Conservation (phyloP, 2,329 filamentous ascomycete genomes). For the Alternaria consortialis region DNA sequence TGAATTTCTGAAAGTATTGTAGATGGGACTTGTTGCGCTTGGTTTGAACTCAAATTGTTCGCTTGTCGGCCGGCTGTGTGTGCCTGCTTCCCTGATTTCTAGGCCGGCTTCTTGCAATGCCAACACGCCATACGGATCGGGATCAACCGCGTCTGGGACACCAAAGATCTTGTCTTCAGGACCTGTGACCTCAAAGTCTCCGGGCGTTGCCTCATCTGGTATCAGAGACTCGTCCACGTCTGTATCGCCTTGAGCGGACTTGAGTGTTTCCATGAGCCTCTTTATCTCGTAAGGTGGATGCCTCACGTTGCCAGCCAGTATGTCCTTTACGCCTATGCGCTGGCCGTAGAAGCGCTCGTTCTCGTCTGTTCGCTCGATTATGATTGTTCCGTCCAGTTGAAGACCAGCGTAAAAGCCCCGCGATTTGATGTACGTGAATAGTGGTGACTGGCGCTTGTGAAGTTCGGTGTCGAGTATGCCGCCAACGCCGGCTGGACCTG, state of each 20-base stretch:
- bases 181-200: slow-evolving; percentile 70
- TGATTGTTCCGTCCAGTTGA: slow-evolving; percentile 84
- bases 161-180: slow-evolving; percentile 70
- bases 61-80: slow-evolving; percentile 74
- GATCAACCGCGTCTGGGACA: slow-evolving; percentile 79
- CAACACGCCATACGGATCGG: slow-evolving; percentile 89
- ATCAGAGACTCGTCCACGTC: slow-evolving; percentile 76
- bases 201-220: slow-evolving; percentile 75
- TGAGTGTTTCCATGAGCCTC: slow-evolving; percentile 81
- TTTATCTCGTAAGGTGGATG: slow-evolving; percentile 65
- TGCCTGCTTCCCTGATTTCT: slow-evolving; percentile 90
- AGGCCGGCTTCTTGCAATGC: slow-evolving; percentile 90
- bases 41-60: slow-evolving; percentile 86
- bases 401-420: slow-evolving; percentile 88
- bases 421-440: slow-evolving; percentile 89
- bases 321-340: slow-evolving; percentile 68
- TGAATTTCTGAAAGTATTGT: slow-evolving; percentile 64
- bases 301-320: slow-evolving; percentile 68
- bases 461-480: slow-evolving; percentile 75
- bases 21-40: slow-evolving; percentile 76
- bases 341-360: slow-evolving; percentile 87
- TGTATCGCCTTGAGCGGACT: slow-evolving; percentile 82
- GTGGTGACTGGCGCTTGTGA: slow-evolving; percentile 72
- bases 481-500: slow-evolving; percentile 80
- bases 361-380: slow-evolving; percentile 86